Conservation (phyloP, 768 basidiomycete species). For the Tulasnella sp. region DNA sequence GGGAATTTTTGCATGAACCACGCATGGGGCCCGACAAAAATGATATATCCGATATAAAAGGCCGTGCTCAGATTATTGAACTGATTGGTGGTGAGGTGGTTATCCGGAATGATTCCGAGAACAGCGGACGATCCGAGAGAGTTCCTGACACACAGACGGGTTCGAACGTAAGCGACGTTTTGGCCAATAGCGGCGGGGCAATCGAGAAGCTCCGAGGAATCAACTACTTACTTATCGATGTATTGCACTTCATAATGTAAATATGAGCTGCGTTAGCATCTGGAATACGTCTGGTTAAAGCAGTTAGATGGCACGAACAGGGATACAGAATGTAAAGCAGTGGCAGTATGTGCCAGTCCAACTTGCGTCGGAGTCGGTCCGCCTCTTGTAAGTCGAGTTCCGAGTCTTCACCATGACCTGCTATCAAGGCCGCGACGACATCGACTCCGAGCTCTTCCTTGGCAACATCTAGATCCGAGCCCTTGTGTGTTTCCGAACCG, state of each 20-base stretch:
- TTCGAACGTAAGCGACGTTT: not conserved
- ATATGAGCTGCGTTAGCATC: not conserved
- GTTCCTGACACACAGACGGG: conserved; percentile 1
- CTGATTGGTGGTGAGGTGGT: conserved; percentile 32
- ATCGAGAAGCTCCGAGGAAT: too few relatives aligned
- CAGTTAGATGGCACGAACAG: not conserved
- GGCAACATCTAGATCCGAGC: not conserved
- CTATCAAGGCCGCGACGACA: not conserved
- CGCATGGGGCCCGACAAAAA: conserved; percentile 32
- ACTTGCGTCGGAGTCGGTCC: not conserved
- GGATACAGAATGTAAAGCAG: not conserved
- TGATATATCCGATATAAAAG: conserved; percentile 30
- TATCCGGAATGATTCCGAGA: conserved; percentile 33
- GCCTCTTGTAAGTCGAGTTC: not conserved
- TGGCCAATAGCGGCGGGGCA: not conserved
- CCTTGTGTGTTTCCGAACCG: not conserved
- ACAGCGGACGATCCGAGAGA: conserved; percentile 31
- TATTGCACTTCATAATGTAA: conserved; percentile 30
- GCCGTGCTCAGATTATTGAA: conserved; percentile 30
- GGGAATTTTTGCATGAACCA: conserved; percentile 34
- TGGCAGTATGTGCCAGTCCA: not conserved
- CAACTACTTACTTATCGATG: conserved; percentile 33
- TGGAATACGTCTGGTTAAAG: not conserved
- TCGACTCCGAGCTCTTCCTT: not conserved
- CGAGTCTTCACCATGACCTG: not conserved